A percentile compares a stretch with the other conserved stretches of the same genome.
These are phyloP conservation scores for Arabis hirsuta DNA, from an alignment of 345 rosid genomes.

Conservation along the genomic window DNA sequence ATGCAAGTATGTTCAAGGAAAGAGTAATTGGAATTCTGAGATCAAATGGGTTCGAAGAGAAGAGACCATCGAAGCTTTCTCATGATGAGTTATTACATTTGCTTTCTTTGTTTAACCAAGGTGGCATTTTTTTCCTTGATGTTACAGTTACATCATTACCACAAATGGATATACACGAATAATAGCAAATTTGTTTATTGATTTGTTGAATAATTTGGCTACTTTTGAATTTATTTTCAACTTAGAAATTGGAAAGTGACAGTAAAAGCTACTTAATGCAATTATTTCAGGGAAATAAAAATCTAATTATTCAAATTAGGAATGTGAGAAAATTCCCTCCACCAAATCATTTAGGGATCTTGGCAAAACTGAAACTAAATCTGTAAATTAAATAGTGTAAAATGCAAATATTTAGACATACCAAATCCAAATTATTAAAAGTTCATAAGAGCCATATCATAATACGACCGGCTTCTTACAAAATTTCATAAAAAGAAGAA, in stretches of 20 bases:
- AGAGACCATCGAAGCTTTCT: slow-evolving; percentile 79
- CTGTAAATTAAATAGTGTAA: neutral
- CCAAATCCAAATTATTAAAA: neutral
- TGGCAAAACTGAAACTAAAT: neutral
- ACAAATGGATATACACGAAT: slow-evolving; percentile 34
- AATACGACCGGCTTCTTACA: neutral
- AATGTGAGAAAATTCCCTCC: slow-evolving; percentile 8
- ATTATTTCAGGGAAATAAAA: neutral
- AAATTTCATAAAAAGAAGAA: slow-evolving; percentile 1
- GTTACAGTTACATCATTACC: slow-evolving; percentile 35
- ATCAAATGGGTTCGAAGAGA: slow-evolving; percentile 61
- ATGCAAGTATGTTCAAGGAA: slow-evolving; percentile 58
- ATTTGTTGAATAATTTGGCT: neutral
- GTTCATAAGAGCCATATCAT: slow-evolving; percentile 1
- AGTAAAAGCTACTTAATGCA: neutral
- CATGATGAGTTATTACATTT: slow-evolving; percentile 64
- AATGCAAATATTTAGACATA: no score
- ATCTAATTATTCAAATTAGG: neutral
- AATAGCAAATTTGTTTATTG: neutral
- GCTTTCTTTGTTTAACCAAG: slow-evolving; percentile 67
- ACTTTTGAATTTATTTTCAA: neutral
- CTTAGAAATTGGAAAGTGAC: neutral
- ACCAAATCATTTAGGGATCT: neutral
- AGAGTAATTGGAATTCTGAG: slow-evolving; percentile 55
- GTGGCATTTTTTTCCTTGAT: slow-evolving; percentile 68